Conservation (phyloP, 2,329 filamentous ascomycete species). For the Apiospora malaysiana region DNA sequence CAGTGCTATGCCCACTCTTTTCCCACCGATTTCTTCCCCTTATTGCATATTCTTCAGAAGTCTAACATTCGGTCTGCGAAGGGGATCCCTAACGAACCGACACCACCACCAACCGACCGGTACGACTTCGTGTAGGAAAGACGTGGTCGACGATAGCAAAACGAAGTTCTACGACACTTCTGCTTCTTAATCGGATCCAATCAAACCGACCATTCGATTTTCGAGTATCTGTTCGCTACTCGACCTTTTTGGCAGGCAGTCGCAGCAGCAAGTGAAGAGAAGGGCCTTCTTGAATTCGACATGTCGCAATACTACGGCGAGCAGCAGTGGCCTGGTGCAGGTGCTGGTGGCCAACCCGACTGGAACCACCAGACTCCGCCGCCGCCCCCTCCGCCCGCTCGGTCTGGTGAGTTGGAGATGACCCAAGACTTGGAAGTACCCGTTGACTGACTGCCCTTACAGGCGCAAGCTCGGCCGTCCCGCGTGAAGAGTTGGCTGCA, state of each 20-base stretch:
- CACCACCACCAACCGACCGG: background rate
- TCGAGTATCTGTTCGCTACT: conserved; percentile 4
- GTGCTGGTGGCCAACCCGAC: conserved; percentile 61
- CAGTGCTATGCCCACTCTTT: conserved; percentile 14
- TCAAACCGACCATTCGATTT: background rate
- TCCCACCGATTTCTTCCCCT: conserved; percentile 16
- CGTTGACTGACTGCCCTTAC: background rate
- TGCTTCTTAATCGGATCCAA: background rate
- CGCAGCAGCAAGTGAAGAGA: conserved; percentile 1
- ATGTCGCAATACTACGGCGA: conserved; percentile 45
- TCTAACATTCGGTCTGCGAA: conserved; percentile 14
- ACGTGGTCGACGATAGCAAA: conserved; percentile 5
- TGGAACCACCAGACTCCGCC: conserved; percentile 78
- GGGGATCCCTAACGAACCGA: background rate
- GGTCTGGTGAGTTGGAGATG: conserved; percentile 63
- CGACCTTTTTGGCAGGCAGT: conserved; percentile 5
- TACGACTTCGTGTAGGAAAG: conserved; percentile 19
- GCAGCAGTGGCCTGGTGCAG: conserved; percentile 40
- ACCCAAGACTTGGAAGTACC: background rate
- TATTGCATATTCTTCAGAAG: conserved; percentile 12
- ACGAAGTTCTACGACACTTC: background rate
- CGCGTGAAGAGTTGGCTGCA: conserved; percentile 76
- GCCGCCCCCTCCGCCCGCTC: conserved; percentile 66
- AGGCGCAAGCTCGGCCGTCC: conserved; percentile 78
- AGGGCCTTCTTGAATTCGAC: conserved; percentile 10